Conservation (phyloP, 306 rosid species). For the Glycyrrhiza uralensis region DNA sequence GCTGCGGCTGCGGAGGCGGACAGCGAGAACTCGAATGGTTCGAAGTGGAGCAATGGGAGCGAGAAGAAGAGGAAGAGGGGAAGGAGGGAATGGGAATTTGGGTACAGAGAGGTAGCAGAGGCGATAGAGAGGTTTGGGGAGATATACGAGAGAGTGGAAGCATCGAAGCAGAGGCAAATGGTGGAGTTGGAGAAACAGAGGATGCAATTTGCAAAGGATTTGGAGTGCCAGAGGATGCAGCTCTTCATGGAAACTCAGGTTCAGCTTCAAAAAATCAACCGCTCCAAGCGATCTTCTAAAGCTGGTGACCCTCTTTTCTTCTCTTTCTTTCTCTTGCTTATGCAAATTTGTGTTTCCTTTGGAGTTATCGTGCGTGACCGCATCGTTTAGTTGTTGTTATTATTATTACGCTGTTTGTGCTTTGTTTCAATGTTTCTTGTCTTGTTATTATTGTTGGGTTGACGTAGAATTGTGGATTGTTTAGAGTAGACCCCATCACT, state of each 20-base stretch:
- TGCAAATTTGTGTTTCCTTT: background rate
- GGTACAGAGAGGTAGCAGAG: conserved; percentile 45
- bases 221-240: conserved; percentile 63
- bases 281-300: conserved; percentile 41
- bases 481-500: background rate
- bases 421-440: background rate
- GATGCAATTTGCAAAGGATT: conserved; percentile 70
- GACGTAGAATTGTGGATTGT: background rate
- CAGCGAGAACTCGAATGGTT: conserved; percentile 29
- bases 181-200: conserved; percentile 69
- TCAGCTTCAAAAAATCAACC: conserved; percentile 49
- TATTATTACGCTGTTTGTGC: background rate
- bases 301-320: conserved; percentile 30
- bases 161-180: conserved; percentile 53
- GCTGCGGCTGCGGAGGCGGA: conserved; percentile 40
- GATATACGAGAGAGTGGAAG: conserved; percentile 64
- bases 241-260: conserved; percentile 60
- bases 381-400: background rate
- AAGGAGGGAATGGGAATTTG: conserved; percentile 22
- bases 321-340: background rate
- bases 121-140: conserved; percentile 55
- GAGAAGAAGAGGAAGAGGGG: conserved; percentile 13
- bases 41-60: conserved; percentile 31
- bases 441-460: background rate
- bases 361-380: background rate